Evolutionary conservation across 441 rosid genomes (phyloP), one percentile per base, ranked within the genome.

Genomic region (Corymbia citriodora): DNA sequence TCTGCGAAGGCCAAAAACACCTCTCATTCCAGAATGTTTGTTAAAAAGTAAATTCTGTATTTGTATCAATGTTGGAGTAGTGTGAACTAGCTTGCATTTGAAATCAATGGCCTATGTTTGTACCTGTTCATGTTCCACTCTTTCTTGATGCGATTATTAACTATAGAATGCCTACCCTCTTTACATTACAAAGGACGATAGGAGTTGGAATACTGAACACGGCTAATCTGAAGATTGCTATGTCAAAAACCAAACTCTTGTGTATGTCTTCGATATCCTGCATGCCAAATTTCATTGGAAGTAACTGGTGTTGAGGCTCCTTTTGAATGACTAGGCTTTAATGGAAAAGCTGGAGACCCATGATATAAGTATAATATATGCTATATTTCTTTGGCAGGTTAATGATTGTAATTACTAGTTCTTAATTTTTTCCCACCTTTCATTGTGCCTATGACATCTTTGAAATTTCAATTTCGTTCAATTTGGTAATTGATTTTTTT

Each of bases 261-360:
- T 98, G 54, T 93, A 93, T 89, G 96, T 96, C 55, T 93, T 98
- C 91, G 97, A 96, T 89, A 92, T 96, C 87, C 93, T 98, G 90
- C 99, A 97, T 92, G 99, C 99, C 54, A 97, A 96, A 91, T 98
- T 97, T 91, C 99, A 96, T 93, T 97, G 99, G 99, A 99, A 97
- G 93, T 97, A 99, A 99, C 93, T 97, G 91, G 99, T 97, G 92
- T 98, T 97, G 89, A 95, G 99, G 95, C 94, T 97, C 90, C 99
- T 97, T 92, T 94, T 98, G 94, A 96, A 98, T 88, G 99, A 98
- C 89, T 99, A 98, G 94, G 96, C 99, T 54, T 94, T 97, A 19
- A 89, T 96, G 89, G 99, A 98, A 91, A 96, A 96, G 93, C 95
- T 96, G 65, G 98, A 97, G 87, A 92, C 90, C 89, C 96, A 93